phyloP scores from a whole-genome alignment of 495 filamentous ascomycete species.

The Usnea hakonensis region DNA sequence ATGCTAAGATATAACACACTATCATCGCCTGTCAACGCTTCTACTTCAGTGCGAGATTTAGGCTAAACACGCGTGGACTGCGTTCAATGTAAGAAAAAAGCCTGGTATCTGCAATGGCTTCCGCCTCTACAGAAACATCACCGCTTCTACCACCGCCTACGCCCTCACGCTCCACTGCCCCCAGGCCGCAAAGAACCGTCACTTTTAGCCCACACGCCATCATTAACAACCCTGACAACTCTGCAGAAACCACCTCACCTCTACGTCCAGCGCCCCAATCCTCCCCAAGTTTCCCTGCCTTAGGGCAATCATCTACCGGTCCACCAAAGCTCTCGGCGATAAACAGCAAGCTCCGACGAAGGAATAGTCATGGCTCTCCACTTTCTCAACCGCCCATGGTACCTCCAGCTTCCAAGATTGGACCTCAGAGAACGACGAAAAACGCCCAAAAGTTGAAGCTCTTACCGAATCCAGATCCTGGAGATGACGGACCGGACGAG shows the following conservation, averaged over 20 bases:
- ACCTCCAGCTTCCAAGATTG: conserved; percentile 64
- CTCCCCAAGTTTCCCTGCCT: conserved; percentile 33
- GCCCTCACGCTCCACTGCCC: conserved; percentile 31
- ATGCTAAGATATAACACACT: too few species aligned
- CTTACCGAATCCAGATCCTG: conserved; percentile 78
- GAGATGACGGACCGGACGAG: conserved; percentile 67
- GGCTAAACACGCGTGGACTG: too few species aligned
- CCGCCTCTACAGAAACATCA: conserved; percentile 38
- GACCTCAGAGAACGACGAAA: conserved; percentile 89
- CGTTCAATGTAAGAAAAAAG: not conserved
- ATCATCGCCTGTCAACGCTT: too few species aligned
- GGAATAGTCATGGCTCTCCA: conserved; percentile 72
- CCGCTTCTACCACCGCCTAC: conserved; percentile 37
- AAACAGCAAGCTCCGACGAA: conserved; percentile 77
- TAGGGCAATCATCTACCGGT: conserved; percentile 33
- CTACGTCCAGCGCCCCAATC: conserved; percentile 37
- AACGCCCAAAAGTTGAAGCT: conserved; percentile 95
- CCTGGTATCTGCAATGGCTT: conserved; percentile 14
- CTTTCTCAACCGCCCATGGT: conserved; percentile 36
- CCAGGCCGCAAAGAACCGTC: conserved; percentile 49
- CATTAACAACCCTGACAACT: conserved; percentile 47
- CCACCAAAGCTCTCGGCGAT: conserved; percentile 71
- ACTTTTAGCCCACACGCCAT: conserved; percentile 63
- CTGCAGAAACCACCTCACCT: conserved; percentile 38
- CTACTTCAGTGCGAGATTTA: too few species aligned